Base-by-base conservation (phyloP, 148 eudicot species). In the Cornus controversa region DNA sequence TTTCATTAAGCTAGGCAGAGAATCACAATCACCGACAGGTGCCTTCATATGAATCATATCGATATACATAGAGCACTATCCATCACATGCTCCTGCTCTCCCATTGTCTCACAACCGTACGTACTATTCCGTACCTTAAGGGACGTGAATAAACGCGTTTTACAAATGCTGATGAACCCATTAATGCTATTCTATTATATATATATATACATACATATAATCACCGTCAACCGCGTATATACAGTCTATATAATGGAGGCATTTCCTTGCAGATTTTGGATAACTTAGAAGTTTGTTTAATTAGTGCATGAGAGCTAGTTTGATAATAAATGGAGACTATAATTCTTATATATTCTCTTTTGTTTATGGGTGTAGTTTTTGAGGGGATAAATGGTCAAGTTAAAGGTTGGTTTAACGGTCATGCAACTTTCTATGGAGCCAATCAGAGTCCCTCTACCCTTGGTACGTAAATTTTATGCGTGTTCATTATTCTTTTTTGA, bases 351-450 rank as follows among this genome's bases (percentile, higher is more conserved):
- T 9, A 36, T 86, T 20, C 42, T 28, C 45, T 83, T 75, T 70
- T 80, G 70, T 54, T 66, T 36, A 22, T 76, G 74, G 65, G 58
- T 73, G 25, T 79, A 37, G 66, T 66, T 78, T 67, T 79, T 14
- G n/a, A 84, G 77, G 80, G 81, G 27, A 84, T 87, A 31, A 45
- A 81, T 24, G 80, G 86, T 58, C 82, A 75, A 63, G 74, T 23
- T 42, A 75, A 53, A 27, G 66, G 80, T 27, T 91, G 98, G 98
- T 69, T 79, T 31, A 82, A 79, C 74, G 96, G 87, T 74, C 93
- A 86, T 84, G 97, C 97, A 45, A 93, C 97, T 60, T 93, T 79
- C 80, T 93, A 93, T 73, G 95, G 97, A 13, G 81, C 86, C 57
- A 77, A 88, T 73, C 91, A 89, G 79, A 81, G 85, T 71, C 97